A percentile compares a stretch with the other conserved stretches of the same genome.
Conservation (phyloP, 2,329 filamentous ascomycete species). For the Epicoccum nigrum region DNA sequence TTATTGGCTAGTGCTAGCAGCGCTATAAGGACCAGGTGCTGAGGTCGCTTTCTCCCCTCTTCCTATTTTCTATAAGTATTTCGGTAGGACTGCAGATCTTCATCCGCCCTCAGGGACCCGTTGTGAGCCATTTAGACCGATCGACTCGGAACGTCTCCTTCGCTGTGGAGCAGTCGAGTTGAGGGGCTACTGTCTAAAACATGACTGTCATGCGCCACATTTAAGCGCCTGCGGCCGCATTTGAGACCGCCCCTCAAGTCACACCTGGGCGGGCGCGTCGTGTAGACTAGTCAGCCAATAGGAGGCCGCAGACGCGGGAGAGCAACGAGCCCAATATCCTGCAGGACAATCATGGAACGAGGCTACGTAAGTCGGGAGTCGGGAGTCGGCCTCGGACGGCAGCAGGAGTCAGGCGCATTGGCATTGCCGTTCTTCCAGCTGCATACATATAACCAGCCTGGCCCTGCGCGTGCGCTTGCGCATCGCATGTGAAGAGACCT, state of each 20-base stretch:
- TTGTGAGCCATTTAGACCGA: slow-evolving; percentile 8
- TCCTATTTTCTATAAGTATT: neutral
- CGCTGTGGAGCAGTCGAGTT: slow-evolving; percentile 1
- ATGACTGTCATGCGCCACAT: slow-evolving; percentile 29
- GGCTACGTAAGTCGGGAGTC: slow-evolving; percentile 39
- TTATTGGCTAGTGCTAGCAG: slow-evolving; percentile 8
- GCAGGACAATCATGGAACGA: slow-evolving; percentile 19
- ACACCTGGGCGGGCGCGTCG: slow-evolving; percentile 34
- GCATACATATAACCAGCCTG: slow-evolving; percentile 15
- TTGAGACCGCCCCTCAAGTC: slow-evolving; percentile 8
- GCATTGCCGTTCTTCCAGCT: slow-evolving; percentile 14
- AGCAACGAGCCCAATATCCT: slow-evolving; percentile 19
- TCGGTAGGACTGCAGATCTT: neutral
- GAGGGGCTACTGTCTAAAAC: slow-evolving; percentile 14
- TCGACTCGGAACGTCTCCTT: slow-evolving; percentile 19
- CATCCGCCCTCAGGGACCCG: slow-evolving; percentile 4
- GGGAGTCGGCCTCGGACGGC: slow-evolving; percentile 12
- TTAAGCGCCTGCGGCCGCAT: slow-evolving; percentile 30
- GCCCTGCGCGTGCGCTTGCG: slow-evolving; percentile 8
- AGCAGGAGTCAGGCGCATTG: slow-evolving; percentile 16
- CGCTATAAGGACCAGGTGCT: neutral
- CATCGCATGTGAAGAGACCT: slow-evolving; percentile 4
- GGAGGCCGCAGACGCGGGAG: slow-evolving; percentile 20
- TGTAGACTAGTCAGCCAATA: slow-evolving; percentile 34
- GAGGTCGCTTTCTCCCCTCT: neutral